A percentile compares a stretch with the other conserved stretches of the same genome.
Conservation (phyloP, 2,329 filamentous ascomycete genomes). For the Beauveria sp. region DNA sequence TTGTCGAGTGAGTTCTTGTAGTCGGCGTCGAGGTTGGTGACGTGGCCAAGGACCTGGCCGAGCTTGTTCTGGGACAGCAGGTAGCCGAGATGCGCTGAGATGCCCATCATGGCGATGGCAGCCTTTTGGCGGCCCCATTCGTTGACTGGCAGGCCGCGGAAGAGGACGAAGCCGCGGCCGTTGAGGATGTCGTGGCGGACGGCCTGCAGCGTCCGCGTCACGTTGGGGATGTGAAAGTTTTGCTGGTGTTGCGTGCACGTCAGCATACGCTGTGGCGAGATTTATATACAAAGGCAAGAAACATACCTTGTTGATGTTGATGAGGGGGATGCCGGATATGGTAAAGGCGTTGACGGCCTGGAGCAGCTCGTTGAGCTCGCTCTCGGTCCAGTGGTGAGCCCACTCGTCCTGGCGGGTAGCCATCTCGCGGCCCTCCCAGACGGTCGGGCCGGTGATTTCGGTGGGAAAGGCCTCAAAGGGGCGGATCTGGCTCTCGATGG, state of each 20-base stretch:
- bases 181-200: slow-evolving; percentile 46
- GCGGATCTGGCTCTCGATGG: slow-evolving; percentile 55
- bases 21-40: slow-evolving; percentile 79
- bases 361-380: slow-evolving; percentile 60
- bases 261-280: neutral
- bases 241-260: slow-evolving; percentile 14
- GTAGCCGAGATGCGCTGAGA: slow-evolving; percentile 76
- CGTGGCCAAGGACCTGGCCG: slow-evolving; percentile 78
- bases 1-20: slow-evolving; percentile 60
- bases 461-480: slow-evolving; percentile 65
- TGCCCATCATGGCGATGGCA: slow-evolving; percentile 76
- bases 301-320: slow-evolving; percentile 46
- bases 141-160: slow-evolving; percentile 72
- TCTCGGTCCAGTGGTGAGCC: slow-evolving; percentile 64
- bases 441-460: slow-evolving; percentile 61
- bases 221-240: slow-evolving; percentile 31
- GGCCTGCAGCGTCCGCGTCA: slow-evolving; percentile 22
- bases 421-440: slow-evolving; percentile 64
- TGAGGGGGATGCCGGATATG: slow-evolving; percentile 54
- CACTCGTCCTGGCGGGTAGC: slow-evolving; percentile 56
- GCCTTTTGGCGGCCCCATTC: slow-evolving; percentile 72
- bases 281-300: neutral
- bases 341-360: slow-evolving; percentile 63
- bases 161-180: slow-evolving; percentile 83
- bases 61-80: slow-evolving; percentile 77